Base-by-base conservation (phyloP, 306 rosid species). In the Vigna radiata region DNA sequence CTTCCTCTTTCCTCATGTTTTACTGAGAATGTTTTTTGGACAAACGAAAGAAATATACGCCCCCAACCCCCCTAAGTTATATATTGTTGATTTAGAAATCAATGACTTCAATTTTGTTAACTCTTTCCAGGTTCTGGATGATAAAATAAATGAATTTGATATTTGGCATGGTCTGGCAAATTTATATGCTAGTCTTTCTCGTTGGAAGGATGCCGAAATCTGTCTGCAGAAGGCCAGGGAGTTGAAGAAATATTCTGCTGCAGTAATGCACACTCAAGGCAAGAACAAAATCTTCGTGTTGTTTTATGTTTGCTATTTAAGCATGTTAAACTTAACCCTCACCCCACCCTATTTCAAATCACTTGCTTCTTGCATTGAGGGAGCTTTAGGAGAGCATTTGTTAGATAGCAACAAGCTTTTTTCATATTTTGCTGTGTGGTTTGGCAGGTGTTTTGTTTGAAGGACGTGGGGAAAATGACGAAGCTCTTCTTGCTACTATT, bases 151-250 rank as follows among this genome's bases (percentile, higher is more conserved):
- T 36, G 99, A 92, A 72, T 84, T 85, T 74, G 98, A 96, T 27
- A 90, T 92, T 82, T 96, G 99, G 99, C 95, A 92, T 54, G 99
- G 96, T 78, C 88, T 96, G 58, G 91, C 98, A 78, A 86, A 85
- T 79, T 87, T 96, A 65, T 96, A 96, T 84, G 89, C 96, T 37
- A 92, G 93, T 72, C 97, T 96, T 79, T 91, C 96, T 67, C 90
- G 81, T 78, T 96, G 96, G 98, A 91, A 86, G 77, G 99, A 96
- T 83, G 97, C 97, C 61, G 98, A 90, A 85, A 79, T 92, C 79
- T 96, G 99, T 83, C 83, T 96, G 89, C 87, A 86, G 10, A 96
- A 92, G 87, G 97, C 92, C 78, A 87, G 83, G 63, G 96, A 89
- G 71, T 81, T 92, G 72, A 91, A 88, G 83, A 73, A 52, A 69